These are phyloP conservation scores for Rhizopogon sp. DNA, from an alignment of 768 basidiomycete genomes.

Conservation along the genomic window DNA sequence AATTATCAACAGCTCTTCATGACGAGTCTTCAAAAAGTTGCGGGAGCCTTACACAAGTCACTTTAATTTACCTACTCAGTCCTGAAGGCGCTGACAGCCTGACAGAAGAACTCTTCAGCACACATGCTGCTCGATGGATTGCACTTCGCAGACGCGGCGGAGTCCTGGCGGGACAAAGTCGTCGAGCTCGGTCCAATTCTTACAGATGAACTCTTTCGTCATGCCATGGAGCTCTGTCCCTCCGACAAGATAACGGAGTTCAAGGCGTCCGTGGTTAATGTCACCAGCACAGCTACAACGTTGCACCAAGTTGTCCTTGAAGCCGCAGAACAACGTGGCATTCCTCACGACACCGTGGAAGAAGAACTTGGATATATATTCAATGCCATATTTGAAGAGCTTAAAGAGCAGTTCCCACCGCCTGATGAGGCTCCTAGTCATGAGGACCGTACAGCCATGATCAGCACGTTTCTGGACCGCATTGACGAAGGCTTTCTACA, in stretches of 20 bases:
- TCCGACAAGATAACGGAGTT: neutral
- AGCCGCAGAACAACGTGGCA: neutral
- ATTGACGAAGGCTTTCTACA: conserved; percentile 21
- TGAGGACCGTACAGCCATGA: conserved; percentile 16
- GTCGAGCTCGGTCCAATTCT: neutral
- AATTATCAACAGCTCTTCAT: neutral
- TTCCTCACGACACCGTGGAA: conserved; percentile 12
- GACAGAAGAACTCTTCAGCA: neutral
- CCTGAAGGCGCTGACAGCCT: too few species aligned
- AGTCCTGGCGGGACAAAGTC: too few species aligned
- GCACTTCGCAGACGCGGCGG: neutral
- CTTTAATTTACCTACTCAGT: too few species aligned
- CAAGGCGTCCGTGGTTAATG: neutral
- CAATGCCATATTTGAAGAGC: conserved; percentile 18
- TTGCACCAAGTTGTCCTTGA: neutral
- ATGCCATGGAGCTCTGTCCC: neutral
- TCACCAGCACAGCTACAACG: neutral
- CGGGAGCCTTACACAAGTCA: too few species aligned
- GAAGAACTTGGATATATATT: conserved; percentile 10
- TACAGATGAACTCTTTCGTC: neutral
- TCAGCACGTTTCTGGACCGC: conserved; percentile 18
- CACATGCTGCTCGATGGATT: neutral
- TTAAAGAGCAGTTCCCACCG: conserved; percentile 20
- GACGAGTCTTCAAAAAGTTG: neutral
- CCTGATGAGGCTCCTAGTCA: conserved; percentile 28